These are phyloP conservation scores for Hibiscus tridactylites DNA, from an alignment of 345 rosid genomes.

Conservation along the genomic window DNA sequence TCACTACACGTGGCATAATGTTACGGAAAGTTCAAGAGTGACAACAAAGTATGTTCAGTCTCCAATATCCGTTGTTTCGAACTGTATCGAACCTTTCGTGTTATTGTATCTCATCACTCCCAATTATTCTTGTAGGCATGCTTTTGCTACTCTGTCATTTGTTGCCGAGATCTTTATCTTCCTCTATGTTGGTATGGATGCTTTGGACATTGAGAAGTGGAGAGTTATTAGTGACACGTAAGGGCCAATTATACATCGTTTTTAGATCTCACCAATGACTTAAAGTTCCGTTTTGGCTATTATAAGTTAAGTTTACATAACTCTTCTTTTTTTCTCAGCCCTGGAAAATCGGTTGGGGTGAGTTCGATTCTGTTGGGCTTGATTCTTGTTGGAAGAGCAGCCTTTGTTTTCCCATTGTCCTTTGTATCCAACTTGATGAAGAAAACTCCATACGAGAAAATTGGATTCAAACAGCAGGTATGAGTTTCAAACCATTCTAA, in stretches of 20 bases:
- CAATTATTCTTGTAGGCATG: slow-evolving; percentile 44
- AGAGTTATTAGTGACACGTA: slow-evolving; percentile 66
- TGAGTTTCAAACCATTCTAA: slow-evolving; percentile 5
- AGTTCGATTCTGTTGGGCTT: slow-evolving; percentile 75
- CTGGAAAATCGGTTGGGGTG: slow-evolving; percentile 62
- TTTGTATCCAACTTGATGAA: slow-evolving; percentile 80
- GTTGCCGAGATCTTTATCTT: slow-evolving; percentile 95
- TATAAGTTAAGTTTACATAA: neutral
- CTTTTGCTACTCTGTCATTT: slow-evolving; percentile 90
- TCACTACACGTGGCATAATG: slow-evolving; percentile 95
- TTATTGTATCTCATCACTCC: slow-evolving; percentile 3
- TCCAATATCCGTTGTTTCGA: neutral
- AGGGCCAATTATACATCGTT: slow-evolving; percentile 16
- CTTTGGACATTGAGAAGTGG: slow-evolving; percentile 94
- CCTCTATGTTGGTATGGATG: slow-evolving; percentile 98
- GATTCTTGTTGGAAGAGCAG: slow-evolving; percentile 79
- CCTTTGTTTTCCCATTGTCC: slow-evolving; percentile 80
- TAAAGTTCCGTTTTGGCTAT: neutral
- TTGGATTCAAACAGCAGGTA: slow-evolving; percentile 66
- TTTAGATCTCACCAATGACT: neutral
- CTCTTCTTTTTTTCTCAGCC: slow-evolving; percentile 36
- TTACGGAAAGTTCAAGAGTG: slow-evolving; percentile 85
- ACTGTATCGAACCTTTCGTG: slow-evolving; percentile 1
- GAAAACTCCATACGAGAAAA: slow-evolving; percentile 44
- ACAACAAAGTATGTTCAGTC: slow-evolving; percentile 61